Conservation (phyloP, 2,329 filamentous ascomycete genomes). For the Hypocreales sp. region DNA sequence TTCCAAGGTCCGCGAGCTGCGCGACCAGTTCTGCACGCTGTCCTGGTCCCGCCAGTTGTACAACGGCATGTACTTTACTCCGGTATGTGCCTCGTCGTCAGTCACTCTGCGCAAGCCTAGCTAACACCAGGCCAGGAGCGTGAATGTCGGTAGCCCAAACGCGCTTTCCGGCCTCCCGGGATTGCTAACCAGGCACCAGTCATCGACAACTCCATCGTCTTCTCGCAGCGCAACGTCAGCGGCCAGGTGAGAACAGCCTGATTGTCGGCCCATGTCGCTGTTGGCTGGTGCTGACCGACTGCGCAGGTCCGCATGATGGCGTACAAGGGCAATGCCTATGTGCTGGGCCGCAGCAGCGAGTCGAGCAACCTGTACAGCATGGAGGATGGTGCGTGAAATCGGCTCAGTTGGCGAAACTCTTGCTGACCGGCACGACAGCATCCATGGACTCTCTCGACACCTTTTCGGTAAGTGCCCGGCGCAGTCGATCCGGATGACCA, state of each 20-base stretch:
- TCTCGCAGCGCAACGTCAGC: constrained; percentile 25
- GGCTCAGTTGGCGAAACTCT: not conserved
- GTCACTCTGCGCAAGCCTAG: not conserved
- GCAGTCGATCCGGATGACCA: not conserved
- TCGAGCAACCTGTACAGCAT: constrained; percentile 34
- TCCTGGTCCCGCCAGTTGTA: constrained; percentile 24
- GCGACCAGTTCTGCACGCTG: constrained; percentile 35
- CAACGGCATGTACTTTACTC: constrained; percentile 36
- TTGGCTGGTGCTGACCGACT: constrained; percentile 4
- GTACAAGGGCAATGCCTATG: constrained; percentile 34
- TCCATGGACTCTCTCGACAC: constrained; percentile 33
- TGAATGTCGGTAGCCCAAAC: too few relatives aligned
- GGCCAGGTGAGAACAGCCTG: not conserved
- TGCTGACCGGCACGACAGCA: constrained; percentile 7
- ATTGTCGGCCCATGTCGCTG: constrained; percentile 23
- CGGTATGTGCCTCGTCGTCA: not conserved
- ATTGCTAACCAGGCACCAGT: too few relatives aligned
- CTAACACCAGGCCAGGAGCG: constrained; percentile 25
- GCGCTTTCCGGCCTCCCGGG: too few relatives aligned
- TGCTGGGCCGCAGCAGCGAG: constrained; percentile 27
- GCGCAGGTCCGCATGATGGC: constrained; percentile 11
- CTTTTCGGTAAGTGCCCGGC: constrained; percentile 16
- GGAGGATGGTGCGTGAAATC: too few relatives aligned
- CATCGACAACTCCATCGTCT: constrained; percentile 46
- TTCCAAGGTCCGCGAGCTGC: constrained; percentile 33